These are phyloP conservation scores for Galeopsis tetrahit DNA, from an alignment of 257 asterid species.

Conservation along the genomic window DNA sequence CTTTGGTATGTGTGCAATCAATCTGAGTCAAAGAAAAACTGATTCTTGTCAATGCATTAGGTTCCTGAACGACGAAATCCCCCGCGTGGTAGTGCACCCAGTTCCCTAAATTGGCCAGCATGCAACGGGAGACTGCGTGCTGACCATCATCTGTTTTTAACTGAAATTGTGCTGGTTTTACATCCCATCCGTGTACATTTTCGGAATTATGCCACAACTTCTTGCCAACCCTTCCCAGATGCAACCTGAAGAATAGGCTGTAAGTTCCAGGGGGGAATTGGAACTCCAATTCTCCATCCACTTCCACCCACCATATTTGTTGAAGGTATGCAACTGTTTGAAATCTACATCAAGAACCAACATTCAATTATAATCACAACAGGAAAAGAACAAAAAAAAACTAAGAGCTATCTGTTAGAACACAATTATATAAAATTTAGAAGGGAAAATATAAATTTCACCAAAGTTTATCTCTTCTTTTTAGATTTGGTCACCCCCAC, in stretches of 20 bases:
- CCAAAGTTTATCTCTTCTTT: no score
- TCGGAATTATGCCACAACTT: conserved; percentile 47
- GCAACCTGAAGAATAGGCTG: conserved; percentile 73
- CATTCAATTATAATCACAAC: not conserved
- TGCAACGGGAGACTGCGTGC: conserved; percentile 43
- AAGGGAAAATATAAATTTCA: no score
- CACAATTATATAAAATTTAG: not conserved
- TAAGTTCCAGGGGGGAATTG: conserved; percentile 67
- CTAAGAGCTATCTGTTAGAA: not conserved
- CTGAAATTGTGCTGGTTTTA: conserved; percentile 68
- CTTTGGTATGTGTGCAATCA: conserved; percentile 87
- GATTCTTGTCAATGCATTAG: conserved; percentile 45
- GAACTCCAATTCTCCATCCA: conserved; percentile 72
- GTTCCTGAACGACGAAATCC: conserved; percentile 59
- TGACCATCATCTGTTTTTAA: conserved; percentile 64
- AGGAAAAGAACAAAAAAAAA: not conserved
- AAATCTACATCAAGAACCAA: conserved; percentile 46
- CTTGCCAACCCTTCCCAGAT: conserved; percentile 61
- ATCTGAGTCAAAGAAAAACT: conserved; percentile 70
- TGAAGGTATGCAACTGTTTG: conserved; percentile 75
- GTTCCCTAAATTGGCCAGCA: conserved; percentile 55
- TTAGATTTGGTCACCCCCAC: no score
- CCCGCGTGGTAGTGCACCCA: conserved; percentile 81
- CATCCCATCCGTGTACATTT: conserved; percentile 82
- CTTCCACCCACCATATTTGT: conserved; percentile 92